A percentile compares a stretch with the other conserved stretches of the same genome.
Conservation (phyloP, 2,329 filamentous ascomycete species). For the Falciphora oryzae region DNA sequence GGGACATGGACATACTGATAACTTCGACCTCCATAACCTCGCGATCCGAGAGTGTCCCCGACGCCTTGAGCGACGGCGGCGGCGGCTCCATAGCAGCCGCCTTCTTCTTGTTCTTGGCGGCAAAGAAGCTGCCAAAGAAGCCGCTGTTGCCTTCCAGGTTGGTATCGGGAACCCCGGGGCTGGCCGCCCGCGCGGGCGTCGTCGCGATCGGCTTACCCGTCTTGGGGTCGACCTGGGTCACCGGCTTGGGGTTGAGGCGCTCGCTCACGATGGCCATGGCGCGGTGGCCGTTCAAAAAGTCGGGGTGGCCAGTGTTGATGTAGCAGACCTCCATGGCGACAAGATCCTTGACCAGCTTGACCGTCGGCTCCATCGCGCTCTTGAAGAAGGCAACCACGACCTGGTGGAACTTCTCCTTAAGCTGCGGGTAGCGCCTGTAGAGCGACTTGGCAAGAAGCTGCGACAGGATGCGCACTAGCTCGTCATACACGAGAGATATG, state of each 20-base stretch:
- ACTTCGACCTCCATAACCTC: conserved; percentile 96
- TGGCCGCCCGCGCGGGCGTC: conserved; percentile 66
- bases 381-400: conserved; percentile 96
- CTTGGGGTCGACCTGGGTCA: conserved; percentile 95
- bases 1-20: conserved; percentile 64
- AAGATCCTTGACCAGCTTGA: conserved; percentile 90
- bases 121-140: conserved; percentile 98
- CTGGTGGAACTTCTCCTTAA: conserved; percentile 95
- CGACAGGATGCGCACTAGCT: conserved; percentile 89
- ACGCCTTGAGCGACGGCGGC: conserved; percentile 87
- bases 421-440: conserved; percentile 84
- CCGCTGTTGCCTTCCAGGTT: conserved; percentile 54
- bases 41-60: conserved; percentile 86
- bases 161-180: conserved; percentile 58
- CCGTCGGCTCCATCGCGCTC: conserved; percentile 96
- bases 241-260: conserved; percentile 72
- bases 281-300: conserved; percentile 93
- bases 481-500: conserved; percentile 94
- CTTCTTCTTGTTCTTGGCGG: conserved; percentile 99
- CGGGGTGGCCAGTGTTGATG: conserved; percentile 96
- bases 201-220: conserved; percentile 83
- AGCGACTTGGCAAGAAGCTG: conserved; percentile 84
- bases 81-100: conserved; percentile 99
- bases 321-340: conserved; percentile 96
- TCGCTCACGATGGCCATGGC: conserved; percentile 98